These are phyloP conservation scores for Adenanthera pavonina DNA, from an alignment of 306 rosid genomes.

Conservation along the genomic window DNA sequence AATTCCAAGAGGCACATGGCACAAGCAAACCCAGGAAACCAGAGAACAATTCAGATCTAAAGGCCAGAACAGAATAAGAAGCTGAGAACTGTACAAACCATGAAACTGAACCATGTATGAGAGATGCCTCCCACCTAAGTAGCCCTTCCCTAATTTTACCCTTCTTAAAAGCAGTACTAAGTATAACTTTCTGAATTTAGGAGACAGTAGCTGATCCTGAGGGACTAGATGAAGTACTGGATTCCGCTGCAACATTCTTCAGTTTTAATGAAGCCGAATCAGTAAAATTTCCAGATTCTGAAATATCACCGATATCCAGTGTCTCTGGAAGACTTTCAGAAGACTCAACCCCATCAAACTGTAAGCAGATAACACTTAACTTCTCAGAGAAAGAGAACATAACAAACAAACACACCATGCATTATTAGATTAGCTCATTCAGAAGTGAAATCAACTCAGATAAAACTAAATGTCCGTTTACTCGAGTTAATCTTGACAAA, in stretches of 20 bases:
- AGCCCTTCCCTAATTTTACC: constrained; percentile 51
- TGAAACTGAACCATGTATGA: constrained; percentile 23
- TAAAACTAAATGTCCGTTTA: constrained; percentile 9
- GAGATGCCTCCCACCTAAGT: constrained; percentile 33
- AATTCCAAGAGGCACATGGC: constrained; percentile 42
- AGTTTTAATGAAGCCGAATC: constrained; percentile 53
- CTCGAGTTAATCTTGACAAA: constrained; percentile 16
- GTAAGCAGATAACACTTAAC: constrained; percentile 33
- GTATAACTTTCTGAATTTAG: constrained; percentile 48
- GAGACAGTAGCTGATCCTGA: constrained; percentile 32
- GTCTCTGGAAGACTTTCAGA: constrained; percentile 81
- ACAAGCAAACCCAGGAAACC: constrained; percentile 45
- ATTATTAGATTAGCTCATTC: constrained; percentile 8
- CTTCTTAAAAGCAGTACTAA: constrained; percentile 45
- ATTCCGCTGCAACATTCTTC: constrained; percentile 62
- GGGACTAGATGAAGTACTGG: constrained; percentile 57
- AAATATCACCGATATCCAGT: constrained; percentile 85
- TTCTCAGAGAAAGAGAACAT: neutral
- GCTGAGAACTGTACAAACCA: constrained; percentile 66
- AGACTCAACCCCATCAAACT: constrained; percentile 57
- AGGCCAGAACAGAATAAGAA: constrained; percentile 40
- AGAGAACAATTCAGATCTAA: constrained; percentile 35
- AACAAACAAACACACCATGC: neutral
- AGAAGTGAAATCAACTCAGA: constrained; percentile 13
- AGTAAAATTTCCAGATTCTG: constrained; percentile 57